These are phyloP conservation scores for Lanmaoa rubissima DNA, from an alignment of 768 basidiomycete species.

Conservation along the genomic window DNA sequence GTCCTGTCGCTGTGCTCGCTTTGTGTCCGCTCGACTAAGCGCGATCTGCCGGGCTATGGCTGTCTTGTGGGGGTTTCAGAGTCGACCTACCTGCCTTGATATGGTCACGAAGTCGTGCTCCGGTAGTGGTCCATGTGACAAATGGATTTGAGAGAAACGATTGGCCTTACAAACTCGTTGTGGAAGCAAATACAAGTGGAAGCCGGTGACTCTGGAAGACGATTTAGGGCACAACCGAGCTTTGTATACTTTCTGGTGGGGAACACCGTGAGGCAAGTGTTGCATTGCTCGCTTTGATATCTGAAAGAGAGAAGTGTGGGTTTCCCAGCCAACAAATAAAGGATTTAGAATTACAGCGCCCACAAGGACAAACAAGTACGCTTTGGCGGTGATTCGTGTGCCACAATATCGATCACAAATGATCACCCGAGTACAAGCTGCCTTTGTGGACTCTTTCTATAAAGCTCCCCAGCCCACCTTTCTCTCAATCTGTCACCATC, in stretches of 20 bases:
- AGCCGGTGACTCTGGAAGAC: background rate
- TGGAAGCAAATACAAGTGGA: background rate
- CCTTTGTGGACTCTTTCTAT: conserved; percentile 29
- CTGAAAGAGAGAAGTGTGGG: conserved; percentile 2
- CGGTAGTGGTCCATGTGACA: background rate
- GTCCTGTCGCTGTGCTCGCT: background rate
- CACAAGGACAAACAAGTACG: conserved; percentile 48
- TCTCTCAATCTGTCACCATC: background rate
- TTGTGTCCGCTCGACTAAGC: background rate
- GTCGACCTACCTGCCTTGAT: background rate
- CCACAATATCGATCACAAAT: conserved; percentile 34
- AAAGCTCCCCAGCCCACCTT: conserved; percentile 18
- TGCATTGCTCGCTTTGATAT: conserved; percentile 1
- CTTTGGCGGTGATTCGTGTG: conserved; percentile 28
- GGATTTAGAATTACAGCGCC: conserved; percentile 30
- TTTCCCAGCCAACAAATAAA: conserved; percentile 34
- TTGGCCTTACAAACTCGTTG: background rate
- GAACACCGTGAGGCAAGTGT: background rate
- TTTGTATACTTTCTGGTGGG: background rate
- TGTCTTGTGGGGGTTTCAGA: background rate
- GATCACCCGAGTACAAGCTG: conserved; percentile 22
- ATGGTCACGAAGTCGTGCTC: background rate
- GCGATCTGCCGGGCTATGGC: background rate
- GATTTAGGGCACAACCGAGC: background rate
- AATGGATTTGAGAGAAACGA: background rate